Conservation (phyloP, 2,329 filamentous ascomycete genomes). For the Fusarium zealandicum region DNA sequence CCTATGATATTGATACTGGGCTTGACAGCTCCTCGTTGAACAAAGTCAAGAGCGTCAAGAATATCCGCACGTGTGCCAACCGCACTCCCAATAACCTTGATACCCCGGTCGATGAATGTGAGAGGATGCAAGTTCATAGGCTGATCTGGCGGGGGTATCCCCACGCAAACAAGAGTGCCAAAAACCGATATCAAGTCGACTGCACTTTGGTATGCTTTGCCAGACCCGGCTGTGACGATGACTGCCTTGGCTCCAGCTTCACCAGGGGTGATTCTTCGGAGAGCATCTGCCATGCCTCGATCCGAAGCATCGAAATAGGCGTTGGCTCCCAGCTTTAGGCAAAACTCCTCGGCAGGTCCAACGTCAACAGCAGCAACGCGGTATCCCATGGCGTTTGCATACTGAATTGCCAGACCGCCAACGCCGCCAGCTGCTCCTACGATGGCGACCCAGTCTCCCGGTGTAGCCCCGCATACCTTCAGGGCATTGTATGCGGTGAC, state of each 20-base stretch:
- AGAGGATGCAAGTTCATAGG: constrained; percentile 46
- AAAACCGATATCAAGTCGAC: constrained; percentile 42
- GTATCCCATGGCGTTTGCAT: constrained; percentile 52
- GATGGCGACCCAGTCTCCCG: constrained; percentile 49
- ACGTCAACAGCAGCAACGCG: constrained; percentile 50
- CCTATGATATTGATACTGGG: background rate
- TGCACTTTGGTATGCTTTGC: constrained; percentile 45
- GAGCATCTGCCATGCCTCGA: background rate
- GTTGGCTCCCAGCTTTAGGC: constrained; percentile 46
- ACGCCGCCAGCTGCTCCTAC: constrained; percentile 51
- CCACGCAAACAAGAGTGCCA: constrained; percentile 51
- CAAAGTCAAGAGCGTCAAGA: constrained; percentile 52
- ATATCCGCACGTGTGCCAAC: constrained; percentile 50
- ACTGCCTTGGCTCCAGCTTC: constrained; percentile 34
- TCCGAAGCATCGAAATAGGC: constrained; percentile 46
- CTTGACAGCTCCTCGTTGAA: constrained; percentile 33
- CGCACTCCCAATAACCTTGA: constrained; percentile 45
- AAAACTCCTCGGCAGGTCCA: constrained; percentile 43
- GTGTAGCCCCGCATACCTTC: constrained; percentile 42
- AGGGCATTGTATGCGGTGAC: constrained; percentile 54
- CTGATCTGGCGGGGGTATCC: constrained; percentile 43
- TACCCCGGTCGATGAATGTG: constrained; percentile 46
- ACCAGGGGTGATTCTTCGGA: background rate
- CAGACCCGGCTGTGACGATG: constrained; percentile 44
- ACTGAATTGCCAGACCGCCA: constrained; percentile 49